Conservation (phyloP, 2,329 filamentous ascomycete species). For the Aspergillus aculeatinus region DNA sequence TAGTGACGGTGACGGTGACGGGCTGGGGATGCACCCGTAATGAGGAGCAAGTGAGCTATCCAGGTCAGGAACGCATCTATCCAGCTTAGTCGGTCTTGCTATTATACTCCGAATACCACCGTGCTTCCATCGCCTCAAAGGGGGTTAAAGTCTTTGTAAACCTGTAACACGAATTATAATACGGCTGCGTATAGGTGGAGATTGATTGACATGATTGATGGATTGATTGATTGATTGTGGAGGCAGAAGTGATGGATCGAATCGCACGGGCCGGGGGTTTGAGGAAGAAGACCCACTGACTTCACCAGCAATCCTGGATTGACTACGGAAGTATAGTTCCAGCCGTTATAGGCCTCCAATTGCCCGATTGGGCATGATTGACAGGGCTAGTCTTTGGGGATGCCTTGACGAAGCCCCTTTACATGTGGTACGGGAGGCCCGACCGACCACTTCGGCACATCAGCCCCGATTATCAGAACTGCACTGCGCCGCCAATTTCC, state of each 20-base stretch:
- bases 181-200: not conserved
- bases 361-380: not conserved
- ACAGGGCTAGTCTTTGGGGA: not conserved
- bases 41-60: not conserved
- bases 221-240: not conserved
- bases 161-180: not conserved
- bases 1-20: not conserved
- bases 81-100: not conserved
- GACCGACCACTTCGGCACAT: not conserved
- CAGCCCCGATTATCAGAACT: not conserved
- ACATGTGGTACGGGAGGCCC: not conserved
- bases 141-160: not conserved
- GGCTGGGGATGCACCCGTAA: not conserved
- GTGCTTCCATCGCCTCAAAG: not conserved
- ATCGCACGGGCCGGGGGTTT: not conserved
- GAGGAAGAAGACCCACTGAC: not conserved
- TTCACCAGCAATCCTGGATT: not conserved
- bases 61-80: not conserved
- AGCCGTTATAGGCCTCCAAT: too few species aligned
- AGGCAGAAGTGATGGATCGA: not conserved
- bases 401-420: not conserved
- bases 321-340: too few species aligned
- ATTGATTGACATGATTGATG: not conserved
- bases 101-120: too few species aligned
- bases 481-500: not conserved